phyloP scores from a whole-genome alignment of 148 eudicot genomes.

The Diospyros kaki region DNA sequence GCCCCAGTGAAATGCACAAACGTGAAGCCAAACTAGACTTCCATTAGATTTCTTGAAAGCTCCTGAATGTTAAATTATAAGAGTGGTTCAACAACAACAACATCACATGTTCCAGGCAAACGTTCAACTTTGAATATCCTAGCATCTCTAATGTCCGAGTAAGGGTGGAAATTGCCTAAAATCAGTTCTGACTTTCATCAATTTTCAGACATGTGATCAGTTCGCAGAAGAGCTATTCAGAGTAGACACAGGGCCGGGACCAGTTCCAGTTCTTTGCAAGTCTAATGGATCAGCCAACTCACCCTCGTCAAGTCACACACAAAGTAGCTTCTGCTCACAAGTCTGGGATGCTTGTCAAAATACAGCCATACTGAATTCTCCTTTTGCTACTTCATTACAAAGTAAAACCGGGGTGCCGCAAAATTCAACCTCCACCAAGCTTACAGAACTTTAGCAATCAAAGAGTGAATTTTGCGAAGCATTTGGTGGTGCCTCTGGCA shows the following conservation, averaged over 20 bases:
- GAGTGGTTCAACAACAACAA: too few species aligned
- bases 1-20: too few species aligned
- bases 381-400: conserved; percentile 74
- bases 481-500: conserved; percentile 44
- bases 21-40: too few species aligned
- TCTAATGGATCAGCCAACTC: conserved; percentile 34
- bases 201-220: conserved; percentile 76
- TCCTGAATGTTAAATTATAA: too few species aligned
- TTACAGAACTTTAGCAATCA: conserved; percentile 79
- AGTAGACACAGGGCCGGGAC: conserved; percentile 36
- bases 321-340: conserved; percentile 54
- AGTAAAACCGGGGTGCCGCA: conserved; percentile 43
- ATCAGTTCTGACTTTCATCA: not conserved
- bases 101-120: too few species aligned
- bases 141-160: too few species aligned
- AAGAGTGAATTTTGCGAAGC: conserved; percentile 58
- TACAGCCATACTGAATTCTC: conserved; percentile 50
- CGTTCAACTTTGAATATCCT: too few species aligned
- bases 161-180: not conserved
- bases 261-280: conserved; percentile 80
- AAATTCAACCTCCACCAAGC: conserved; percentile 45
- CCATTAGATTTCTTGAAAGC: too few species aligned
- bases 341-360: conserved; percentile 70
- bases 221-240: conserved; percentile 65
- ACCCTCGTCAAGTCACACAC: too few species aligned